Evolutionary conservation across 257 asterid species (phyloP), one percentile per base, ranked within the genome.

Genomic region (Lavandula angustifolia): DNA sequence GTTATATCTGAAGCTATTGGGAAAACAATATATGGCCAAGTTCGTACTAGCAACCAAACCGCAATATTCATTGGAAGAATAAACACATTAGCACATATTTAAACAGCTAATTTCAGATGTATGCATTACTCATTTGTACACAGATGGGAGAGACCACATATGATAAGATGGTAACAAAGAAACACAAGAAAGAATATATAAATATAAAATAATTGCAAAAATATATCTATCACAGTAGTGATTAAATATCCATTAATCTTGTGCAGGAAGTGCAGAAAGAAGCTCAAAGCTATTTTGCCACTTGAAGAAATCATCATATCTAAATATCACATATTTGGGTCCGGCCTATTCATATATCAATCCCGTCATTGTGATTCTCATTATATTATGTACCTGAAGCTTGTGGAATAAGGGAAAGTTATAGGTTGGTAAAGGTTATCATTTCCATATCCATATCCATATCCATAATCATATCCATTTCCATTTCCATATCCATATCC

Each of bases 341-440:
- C 27, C 5, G 51, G 11, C 34, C 7, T 9, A 38, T 40, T n/a
- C 6, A 44, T 44, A n/a, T 44, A 5, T n/a, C 5, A 7, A 44
- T 44, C 18, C 18, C 6, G 8, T 44, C 7, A 44, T 55, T 18
- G 17, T 43, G 17, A 17, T 11, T 34, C 6, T 46, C 17, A 35
- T 50, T 31, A 43, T 47, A 47, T 11, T 9, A 53, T 14, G 49
- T 76, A 82, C 87, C 87, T 71, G 53, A 27, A 76, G 72, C 76
- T 61, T 5, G 79, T 65, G 16, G 81, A 79, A 75, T 74, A 72
- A 38, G 85, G 77, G 34, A 62, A 74, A 11, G 65, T 22, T 49
- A 61, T 54, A 57, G 87, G 82, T 50, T 74, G 77, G 69, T 82
- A 71, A 71, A 82, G 73, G 63, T 16, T 64, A 54, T 78, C 75